Percentiles rank a stretch among this genome's conserved stretches.
phyloP scores from a whole-genome alignment of 2,329 filamentous ascomycete species.

The Cryphonectria radicalis region DNA sequence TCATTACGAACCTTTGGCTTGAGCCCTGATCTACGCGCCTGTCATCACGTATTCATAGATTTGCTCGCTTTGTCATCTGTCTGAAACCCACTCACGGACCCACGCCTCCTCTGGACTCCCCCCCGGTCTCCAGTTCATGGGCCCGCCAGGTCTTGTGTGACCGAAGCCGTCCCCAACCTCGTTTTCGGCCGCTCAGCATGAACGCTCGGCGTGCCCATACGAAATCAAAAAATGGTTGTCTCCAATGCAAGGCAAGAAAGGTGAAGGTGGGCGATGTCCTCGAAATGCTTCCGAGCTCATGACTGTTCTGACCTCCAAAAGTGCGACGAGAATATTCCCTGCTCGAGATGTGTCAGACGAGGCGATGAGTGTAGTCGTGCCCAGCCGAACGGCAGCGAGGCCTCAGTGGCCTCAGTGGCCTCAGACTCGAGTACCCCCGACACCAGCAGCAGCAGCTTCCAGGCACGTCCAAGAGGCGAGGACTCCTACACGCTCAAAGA shows the following conservation, averaged over 20 bases:
- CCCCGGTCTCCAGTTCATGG: neutral
- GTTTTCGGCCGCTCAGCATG: slow-evolving; percentile 4
- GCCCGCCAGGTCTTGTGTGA: slow-evolving; percentile 1
- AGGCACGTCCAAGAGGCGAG: slow-evolving; percentile 11
- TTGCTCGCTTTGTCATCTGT: neutral
- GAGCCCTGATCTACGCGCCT: neutral
- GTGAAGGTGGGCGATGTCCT: slow-evolving; percentile 21
- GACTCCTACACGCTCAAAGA: slow-evolving; percentile 31
- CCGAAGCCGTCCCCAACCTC: neutral
- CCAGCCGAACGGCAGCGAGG: neutral
- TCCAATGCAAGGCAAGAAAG: slow-evolving; percentile 21
- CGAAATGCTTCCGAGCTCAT: neutral
- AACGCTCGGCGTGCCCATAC: slow-evolving; percentile 26
- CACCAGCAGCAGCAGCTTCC: neutral
- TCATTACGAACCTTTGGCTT: neutral
- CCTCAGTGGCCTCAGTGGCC: neutral
- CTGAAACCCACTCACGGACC: neutral
- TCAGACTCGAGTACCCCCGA: slow-evolving; percentile 1
- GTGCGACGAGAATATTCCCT: slow-evolving; percentile 36
- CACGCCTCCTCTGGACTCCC: neutral
- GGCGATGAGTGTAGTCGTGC: slow-evolving; percentile 33
- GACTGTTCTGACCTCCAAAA: slow-evolving; percentile 17
- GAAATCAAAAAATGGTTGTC: slow-evolving; percentile 28
- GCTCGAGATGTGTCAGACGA: slow-evolving; percentile 34
- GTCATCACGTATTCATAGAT: neutral